These are phyloP conservation scores for Sugiyamaella valdiviana DNA, from an alignment of 805 yeast species.

Conservation along the genomic window DNA sequence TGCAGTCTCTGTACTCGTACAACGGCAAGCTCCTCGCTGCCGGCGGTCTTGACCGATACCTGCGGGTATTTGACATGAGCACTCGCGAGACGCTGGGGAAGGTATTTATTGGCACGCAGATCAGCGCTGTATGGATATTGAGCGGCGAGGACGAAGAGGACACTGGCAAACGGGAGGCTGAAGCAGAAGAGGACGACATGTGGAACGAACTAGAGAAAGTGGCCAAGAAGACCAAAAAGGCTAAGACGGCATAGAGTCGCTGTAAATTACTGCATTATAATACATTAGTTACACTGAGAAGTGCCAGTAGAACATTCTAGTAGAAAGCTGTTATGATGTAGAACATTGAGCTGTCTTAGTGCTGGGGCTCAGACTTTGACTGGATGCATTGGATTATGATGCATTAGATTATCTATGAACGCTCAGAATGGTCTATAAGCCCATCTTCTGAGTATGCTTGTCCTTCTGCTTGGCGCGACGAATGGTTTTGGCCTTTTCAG, in stretches of 20 bases:
- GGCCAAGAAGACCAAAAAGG: slow-evolving; percentile 12
- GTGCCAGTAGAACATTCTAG: not conserved
- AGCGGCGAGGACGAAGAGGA: slow-evolving; percentile 33
- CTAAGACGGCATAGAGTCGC: slow-evolving; percentile 1
- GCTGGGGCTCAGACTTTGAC: not conserved
- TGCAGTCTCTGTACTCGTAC: slow-evolving; percentile 36
- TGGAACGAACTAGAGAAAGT: slow-evolving; percentile 33
- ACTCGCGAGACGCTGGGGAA: slow-evolving; percentile 59
- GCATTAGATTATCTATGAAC: not conserved
- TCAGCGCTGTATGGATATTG: slow-evolving; percentile 46
- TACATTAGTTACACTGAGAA: not conserved
- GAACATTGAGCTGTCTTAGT: not conserved
- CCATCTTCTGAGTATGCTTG: slow-evolving; percentile 19
- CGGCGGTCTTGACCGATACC: slow-evolving; percentile 85
- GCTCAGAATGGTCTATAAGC: not conserved
- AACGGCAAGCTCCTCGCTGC: slow-evolving; percentile 43
- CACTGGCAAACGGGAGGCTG: slow-evolving; percentile 18
- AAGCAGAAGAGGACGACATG: slow-evolving; percentile 33
- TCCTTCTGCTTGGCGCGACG: slow-evolving; percentile 11
- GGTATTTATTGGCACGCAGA: slow-evolving; percentile 69
- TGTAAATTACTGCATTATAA: not conserved
- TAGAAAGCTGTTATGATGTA: not conserved
- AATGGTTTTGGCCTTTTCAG: not conserved
- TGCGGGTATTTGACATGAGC: slow-evolving; percentile 64
- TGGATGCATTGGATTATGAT: not conserved